These are phyloP conservation scores for Ciborinia camelliae DNA, from an alignment of 2,329 filamentous ascomycete genomes.

Conservation along the genomic window DNA sequence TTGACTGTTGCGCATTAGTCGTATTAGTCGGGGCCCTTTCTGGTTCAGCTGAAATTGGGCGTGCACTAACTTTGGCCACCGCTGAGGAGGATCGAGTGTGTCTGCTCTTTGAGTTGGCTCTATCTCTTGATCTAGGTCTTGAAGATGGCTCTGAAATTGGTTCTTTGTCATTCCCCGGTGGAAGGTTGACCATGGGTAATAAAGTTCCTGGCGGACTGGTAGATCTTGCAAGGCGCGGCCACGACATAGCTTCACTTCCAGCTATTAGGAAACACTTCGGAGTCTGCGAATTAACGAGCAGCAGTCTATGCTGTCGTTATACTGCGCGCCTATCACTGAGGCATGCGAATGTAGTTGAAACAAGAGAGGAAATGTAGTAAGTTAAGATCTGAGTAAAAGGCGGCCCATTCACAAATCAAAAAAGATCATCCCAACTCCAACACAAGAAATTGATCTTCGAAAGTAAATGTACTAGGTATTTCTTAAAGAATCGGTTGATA, in stretches of 20 bases:
- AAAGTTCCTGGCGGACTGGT: constrained; percentile 31
- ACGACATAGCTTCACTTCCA: constrained; percentile 31
- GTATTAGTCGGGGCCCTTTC: constrained; percentile 16
- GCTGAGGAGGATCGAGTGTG: constrained; percentile 36
- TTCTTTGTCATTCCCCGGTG: constrained; percentile 26
- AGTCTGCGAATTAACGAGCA: constrained; percentile 29
- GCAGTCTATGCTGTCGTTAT: constrained; percentile 36
- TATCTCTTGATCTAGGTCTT: constrained; percentile 28
- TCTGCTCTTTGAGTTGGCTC: constrained; percentile 30
- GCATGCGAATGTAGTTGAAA: constrained; percentile 31
- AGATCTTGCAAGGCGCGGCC: constrained; percentile 35
- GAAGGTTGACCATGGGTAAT: constrained; percentile 35
- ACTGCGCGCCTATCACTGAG: constrained; percentile 32
- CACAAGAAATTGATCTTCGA: constrained; percentile 7
- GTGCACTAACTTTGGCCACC: constrained; percentile 34
- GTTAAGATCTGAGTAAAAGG: background rate
- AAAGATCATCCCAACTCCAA: constrained; percentile 13
- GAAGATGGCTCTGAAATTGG: constrained; percentile 29
- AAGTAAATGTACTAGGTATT: background rate
- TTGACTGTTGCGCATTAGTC: constrained; percentile 30
- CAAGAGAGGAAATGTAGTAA: constrained; percentile 2
- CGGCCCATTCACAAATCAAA: background rate
- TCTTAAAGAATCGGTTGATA: background rate
- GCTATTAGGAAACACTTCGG: background rate
- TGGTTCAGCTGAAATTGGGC: constrained; percentile 20